Evolutionary conservation across 306 rosid species (phyloP).

Genomic region (Prunus armeniaca): DNA sequence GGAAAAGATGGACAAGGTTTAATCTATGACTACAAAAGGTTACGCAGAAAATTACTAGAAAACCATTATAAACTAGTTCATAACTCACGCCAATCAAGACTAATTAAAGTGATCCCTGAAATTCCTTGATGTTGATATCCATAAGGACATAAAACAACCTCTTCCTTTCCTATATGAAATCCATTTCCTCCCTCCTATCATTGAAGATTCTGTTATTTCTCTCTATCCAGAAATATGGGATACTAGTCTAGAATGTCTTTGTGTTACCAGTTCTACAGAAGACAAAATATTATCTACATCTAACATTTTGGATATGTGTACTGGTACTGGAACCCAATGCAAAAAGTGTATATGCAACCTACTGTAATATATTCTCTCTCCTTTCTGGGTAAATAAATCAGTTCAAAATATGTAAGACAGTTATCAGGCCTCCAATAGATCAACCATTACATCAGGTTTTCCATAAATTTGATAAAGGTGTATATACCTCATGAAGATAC

Average conservation of each 20-base stretch:
- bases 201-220: too few relatives aligned
- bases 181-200: too few relatives aligned
- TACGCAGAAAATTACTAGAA: neutral
- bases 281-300: neutral
- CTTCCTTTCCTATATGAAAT: too few relatives aligned
- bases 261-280: neutral
- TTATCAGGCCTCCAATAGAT: neutral
- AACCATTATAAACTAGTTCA: too few relatives aligned
- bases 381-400: neutral
- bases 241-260: too few relatives aligned
- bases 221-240: too few relatives aligned
- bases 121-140: too few relatives aligned
- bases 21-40: neutral
- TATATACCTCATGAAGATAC: conserved; percentile 87
- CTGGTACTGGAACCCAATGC: too few relatives aligned
- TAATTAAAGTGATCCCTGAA: too few relatives aligned
- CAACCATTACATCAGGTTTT: neutral
- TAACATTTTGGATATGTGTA: neutral
- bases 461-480: conserved; percentile 1
- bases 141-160: too few relatives aligned
- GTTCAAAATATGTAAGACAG: neutral
- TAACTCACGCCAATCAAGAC: too few relatives aligned
- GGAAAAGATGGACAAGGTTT: neutral
- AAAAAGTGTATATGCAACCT: neutral
- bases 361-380: neutral